Evolutionary conservation across 2,329 filamentous ascomycete species (phyloP).

Genomic region (Neofusicoccum kwambonambiense): DNA sequence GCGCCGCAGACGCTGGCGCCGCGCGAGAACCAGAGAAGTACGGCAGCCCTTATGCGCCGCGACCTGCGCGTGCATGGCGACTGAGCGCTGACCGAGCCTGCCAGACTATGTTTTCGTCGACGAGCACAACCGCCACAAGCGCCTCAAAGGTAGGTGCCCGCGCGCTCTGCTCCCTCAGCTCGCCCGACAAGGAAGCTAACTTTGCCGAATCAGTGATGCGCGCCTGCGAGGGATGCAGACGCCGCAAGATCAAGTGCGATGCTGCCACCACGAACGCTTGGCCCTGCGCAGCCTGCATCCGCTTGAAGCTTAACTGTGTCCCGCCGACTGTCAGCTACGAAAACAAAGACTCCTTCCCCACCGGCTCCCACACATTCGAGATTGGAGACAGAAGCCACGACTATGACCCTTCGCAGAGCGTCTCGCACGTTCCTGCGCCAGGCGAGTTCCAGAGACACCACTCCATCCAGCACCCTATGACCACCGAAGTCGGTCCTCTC

Average conservation of each 20-base stretch:
- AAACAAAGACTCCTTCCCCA: conserved; percentile 48
- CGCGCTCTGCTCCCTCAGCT: conserved; percentile 17
- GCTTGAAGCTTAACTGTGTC: conserved; percentile 89
- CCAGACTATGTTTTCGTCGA: conserved; percentile 98
- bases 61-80: background rate
- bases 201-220: conserved; percentile 70
- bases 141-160: conserved; percentile 72
- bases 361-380: conserved; percentile 41
- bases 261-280: conserved; percentile 95
- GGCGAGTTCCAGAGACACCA: conserved; percentile 41
- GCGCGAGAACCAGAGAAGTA: conserved; percentile 82
- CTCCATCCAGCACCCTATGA: conserved; percentile 28
- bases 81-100: conserved; percentile 22
- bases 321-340: conserved; percentile 81
- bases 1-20: conserved; percentile 63
- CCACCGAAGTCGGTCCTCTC: conserved; percentile 3
- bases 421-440: conserved; percentile 36
- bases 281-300: conserved; percentile 92
- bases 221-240: conserved; percentile 91
- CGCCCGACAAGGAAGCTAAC: conserved; percentile 17
- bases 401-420: conserved; percentile 29
- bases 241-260: conserved; percentile 97
- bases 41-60: conserved; percentile 35
- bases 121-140: conserved; percentile 96
- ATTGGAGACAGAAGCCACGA: conserved; percentile 40